Evolutionary conservation across 2,329 filamentous ascomycete species (phyloP).

Genomic region (Blastomyces silverae): DNA sequence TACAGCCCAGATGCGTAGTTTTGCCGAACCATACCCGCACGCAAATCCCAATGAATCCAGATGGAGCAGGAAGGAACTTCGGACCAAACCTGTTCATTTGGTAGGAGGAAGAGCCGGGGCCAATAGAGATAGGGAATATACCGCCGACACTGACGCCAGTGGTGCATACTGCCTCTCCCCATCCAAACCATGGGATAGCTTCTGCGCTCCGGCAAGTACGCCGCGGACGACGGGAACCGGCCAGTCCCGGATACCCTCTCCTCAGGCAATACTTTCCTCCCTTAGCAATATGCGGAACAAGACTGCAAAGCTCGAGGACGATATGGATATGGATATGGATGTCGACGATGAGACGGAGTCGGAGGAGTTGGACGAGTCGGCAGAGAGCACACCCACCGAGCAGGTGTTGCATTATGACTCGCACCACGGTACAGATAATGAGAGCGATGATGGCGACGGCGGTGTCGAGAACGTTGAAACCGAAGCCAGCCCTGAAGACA

Average conservation of each 20-base stretch:
- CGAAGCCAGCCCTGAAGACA: conserved; percentile 16
- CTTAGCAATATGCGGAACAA: conserved; percentile 20
- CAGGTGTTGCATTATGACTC: conserved; percentile 5
- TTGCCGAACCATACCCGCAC: neutral
- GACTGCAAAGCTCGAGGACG: conserved; percentile 13
- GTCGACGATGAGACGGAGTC: conserved; percentile 10
- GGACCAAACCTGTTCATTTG: neutral
- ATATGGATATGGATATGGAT: conserved; percentile 11
- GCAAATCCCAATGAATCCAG: neutral
- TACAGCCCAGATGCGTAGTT: neutral
- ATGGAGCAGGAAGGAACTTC: conserved; percentile 11
- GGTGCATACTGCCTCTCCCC: conserved; percentile 13
- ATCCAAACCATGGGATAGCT: neutral
- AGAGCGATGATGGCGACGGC: conserved; percentile 15
- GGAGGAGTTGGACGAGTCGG: conserved; percentile 13
- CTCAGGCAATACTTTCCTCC: conserved; percentile 25
- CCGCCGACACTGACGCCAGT: conserved; percentile 1
- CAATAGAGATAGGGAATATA: conserved; percentile 2
- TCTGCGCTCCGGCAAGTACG: conserved; percentile 38
- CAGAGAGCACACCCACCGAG: conserved; percentile 15
- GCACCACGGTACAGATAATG: conserved; percentile 17
- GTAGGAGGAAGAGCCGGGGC: neutral
- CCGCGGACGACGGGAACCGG: conserved; percentile 26
- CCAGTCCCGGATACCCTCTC: conserved; percentile 21
- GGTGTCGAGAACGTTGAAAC: conserved; percentile 10